Percentiles rank a stretch among this genome's conserved stretches.
These are phyloP conservation scores for Candolleomyces eurysporus DNA, from an alignment of 768 basidiomycete genomes.

Conservation along the genomic window DNA sequence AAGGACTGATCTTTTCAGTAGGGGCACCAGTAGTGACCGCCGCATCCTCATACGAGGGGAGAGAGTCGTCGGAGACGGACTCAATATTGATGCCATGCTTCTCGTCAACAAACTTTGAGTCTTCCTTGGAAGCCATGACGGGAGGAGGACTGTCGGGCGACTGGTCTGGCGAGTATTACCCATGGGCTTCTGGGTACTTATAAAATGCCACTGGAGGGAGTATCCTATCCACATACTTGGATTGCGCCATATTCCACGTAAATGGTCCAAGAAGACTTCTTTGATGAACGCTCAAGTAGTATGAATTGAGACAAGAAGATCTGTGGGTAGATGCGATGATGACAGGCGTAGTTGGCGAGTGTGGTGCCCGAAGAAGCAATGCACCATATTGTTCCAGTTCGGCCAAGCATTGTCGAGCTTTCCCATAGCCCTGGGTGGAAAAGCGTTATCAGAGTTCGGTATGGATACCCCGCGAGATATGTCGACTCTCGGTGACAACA, in stretches of 20 bases:
- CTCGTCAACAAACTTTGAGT: conserved; percentile 12
- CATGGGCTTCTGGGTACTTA: background rate
- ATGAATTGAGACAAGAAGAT: background rate
- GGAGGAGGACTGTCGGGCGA: background rate
- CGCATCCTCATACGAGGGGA: conserved; percentile 26
- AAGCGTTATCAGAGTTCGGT: no score
- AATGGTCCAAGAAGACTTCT: conserved; percentile 4
- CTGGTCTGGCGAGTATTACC: background rate
- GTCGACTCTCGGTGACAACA: no score
- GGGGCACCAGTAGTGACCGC: conserved; percentile 28
- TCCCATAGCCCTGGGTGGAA: background rate
- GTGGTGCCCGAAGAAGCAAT: background rate
- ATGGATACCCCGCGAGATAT: no score
- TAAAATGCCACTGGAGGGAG: background rate
- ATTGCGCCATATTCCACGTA: conserved; percentile 1
- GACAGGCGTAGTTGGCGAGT: background rate
- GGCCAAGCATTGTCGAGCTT: background rate
- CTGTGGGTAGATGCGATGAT: background rate
- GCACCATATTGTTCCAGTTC: background rate
- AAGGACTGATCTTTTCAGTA: conserved; percentile 30
- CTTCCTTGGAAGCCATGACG: conserved; percentile 17
- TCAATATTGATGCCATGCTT: conserved; percentile 12
- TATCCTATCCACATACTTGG: background rate
- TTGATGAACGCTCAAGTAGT: background rate
- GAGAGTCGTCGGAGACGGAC: conserved; percentile 13